A percentile compares a stretch with the other conserved stretches of the same genome.
These are phyloP conservation scores for Clarireedia monteithiana DNA, from an alignment of 2,329 filamentous ascomycete species.

Conservation along the genomic window DNA sequence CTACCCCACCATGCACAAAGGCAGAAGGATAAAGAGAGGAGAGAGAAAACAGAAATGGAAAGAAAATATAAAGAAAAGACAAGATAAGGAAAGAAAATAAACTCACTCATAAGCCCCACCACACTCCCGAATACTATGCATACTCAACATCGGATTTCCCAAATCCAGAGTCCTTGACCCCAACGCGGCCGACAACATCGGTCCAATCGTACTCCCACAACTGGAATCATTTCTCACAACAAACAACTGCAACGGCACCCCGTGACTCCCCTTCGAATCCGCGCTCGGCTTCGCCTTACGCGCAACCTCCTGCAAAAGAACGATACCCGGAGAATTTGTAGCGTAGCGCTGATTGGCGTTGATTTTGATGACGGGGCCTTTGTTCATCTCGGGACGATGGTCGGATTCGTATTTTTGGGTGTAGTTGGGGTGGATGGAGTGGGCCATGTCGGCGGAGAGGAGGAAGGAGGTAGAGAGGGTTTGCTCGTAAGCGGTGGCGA, in stretches of 20 bases:
- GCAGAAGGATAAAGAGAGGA: too few relatives aligned
- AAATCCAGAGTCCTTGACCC: slow-evolving; percentile 86
- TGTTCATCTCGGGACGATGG: slow-evolving; percentile 92
- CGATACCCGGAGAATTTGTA: slow-evolving; percentile 92
- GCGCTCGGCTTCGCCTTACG: slow-evolving; percentile 45
- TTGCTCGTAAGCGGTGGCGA: slow-evolving; percentile 84
- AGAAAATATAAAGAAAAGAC: too few relatives aligned
- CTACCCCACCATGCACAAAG: too few relatives aligned
- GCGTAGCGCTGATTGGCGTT: slow-evolving; percentile 97
- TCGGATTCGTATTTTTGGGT: slow-evolving; percentile 81
- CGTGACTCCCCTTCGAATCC: slow-evolving; percentile 39
- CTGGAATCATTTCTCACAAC: slow-evolving; percentile 93
- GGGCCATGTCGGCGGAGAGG: slow-evolving; percentile 94
- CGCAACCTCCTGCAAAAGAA: slow-evolving; percentile 82
- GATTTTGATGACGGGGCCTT: slow-evolving; percentile 93
- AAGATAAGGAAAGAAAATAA: slow-evolving; percentile 47
- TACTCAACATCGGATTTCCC: slow-evolving; percentile 72
- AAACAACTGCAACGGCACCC: slow-evolving; percentile 87
- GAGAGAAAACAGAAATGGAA: too few relatives aligned
- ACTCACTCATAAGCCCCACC: slow-evolving; percentile 79
- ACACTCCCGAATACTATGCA: slow-evolving; percentile 95
- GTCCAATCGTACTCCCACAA: slow-evolving; percentile 94
- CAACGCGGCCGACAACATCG: slow-evolving; percentile 84
- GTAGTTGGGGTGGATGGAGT: slow-evolving; percentile 94
- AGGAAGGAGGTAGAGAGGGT: slow-evolving; percentile 87